Evolutionary conservation across 2,329 filamentous ascomycete species (phyloP).

Genomic region (Coniochaeta sp.): DNA sequence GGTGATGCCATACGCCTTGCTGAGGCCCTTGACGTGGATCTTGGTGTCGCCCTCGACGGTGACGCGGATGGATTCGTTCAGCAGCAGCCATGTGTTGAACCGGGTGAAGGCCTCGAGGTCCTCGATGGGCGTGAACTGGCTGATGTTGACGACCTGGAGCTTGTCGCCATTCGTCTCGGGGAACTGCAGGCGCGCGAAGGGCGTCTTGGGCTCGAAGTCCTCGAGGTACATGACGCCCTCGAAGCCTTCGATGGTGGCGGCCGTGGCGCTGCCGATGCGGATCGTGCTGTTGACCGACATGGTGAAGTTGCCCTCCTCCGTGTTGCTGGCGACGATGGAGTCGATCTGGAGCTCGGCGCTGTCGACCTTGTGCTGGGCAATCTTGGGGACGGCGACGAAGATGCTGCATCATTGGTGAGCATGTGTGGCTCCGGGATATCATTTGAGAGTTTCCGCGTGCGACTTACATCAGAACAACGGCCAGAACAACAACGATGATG

Average conservation of each 20-base stretch:
- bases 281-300: constrained; percentile 53
- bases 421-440: too few species aligned
- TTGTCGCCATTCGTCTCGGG: constrained; percentile 42
- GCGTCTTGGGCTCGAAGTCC: constrained; percentile 35
- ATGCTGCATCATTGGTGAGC: constrained; percentile 33
- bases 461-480: constrained; percentile 56
- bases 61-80: constrained; percentile 42
- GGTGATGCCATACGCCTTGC: constrained; percentile 38
- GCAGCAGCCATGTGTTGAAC: constrained; percentile 49
- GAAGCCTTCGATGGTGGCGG: constrained; percentile 45
- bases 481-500: constrained; percentile 41
- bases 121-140: constrained; percentile 37
- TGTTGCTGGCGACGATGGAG: constrained; percentile 41
- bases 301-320: constrained; percentile 34
- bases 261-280: constrained; percentile 40
- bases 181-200: constrained; percentile 46
- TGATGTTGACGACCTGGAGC: constrained; percentile 44
- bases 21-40: constrained; percentile 42
- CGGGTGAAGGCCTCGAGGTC: constrained; percentile 41
- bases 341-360: constrained; percentile 44
- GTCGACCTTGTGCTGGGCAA: constrained; percentile 50
- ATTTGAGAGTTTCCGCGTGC: too few species aligned
- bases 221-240: constrained; percentile 48
- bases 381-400: constrained; percentile 48
- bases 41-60: constrained; percentile 45